Base-by-base conservation (phyloP, 116 monocot species). In the Iris pallida region DNA sequence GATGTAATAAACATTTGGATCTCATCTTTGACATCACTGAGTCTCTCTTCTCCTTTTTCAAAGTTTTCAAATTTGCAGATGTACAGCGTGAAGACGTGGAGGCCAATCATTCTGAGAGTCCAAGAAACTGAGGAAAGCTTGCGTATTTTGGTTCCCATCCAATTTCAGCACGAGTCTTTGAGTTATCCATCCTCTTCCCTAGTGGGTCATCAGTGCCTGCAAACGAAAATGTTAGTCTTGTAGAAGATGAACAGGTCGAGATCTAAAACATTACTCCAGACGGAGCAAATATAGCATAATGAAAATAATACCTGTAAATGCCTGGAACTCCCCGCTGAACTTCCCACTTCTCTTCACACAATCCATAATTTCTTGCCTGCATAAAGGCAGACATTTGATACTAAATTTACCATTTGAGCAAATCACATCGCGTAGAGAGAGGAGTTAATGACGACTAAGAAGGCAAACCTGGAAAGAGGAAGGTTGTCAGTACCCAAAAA, bases 341-440 rank as follows among this genome's bases (percentile, higher is more conserved):
- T 88, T 88, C 9, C 93, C 84, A 72, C 98, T 90, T 72, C 10
- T 70, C 19, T 83, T 81, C 42, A 88, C 90, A 48, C 54, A 75
- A 71, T 93, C 90, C 93, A 93, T 93, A 59, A 98, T 49, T 77
- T 98, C 88, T 71, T 90, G 87, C 85, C 98, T 98, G 82, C 18
- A 76, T 41, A 48, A 30, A 30, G 30, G 30, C 30, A 30, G 30
- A 30, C 30, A 30, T 30, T 30, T 30, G 30, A 30, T 30, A 30
- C 30, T 30, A 30, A 30, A 30, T 30, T 1, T 30, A 30, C 30
- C 30, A 30, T 30, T 30, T 30, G 30, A 30, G 30, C 30, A 30
- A 30, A 30, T 30, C 30, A 30, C 30, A 30, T 30, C 3, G 30
- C 30, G 3, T 30, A 30, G 30, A 30, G 30, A 30, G 30, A 30